Base-by-base conservation (phyloP, 495 filamentous ascomycete species). In the Penicillium chermesinum region DNA sequence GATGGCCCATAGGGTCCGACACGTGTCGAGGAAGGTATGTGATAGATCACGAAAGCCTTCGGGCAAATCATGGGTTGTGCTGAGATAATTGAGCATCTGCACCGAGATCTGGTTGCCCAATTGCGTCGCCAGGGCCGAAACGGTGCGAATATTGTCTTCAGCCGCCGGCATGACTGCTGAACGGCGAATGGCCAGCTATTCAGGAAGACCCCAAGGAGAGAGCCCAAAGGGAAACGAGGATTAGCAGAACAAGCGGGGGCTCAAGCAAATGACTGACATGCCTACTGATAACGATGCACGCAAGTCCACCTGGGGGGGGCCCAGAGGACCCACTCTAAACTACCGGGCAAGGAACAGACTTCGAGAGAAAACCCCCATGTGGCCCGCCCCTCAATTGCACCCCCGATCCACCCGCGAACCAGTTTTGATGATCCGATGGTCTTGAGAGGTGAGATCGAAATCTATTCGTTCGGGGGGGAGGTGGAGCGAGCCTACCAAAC, bases 31-130 rank as follows among this genome's bases (percentile, higher is more conserved):
- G 46, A 78, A 80, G 35, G 73, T 70, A 25, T 67, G 64, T 1
- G 75, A 72, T 4, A 80, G 60, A n/a, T 69, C 59, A 38, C 71
- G 65, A 54, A 78, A 75, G 17, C 72, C 70, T 41, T 66, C 50
- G 0, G 69, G 66, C 21, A 66, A 65, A 16, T 66, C 55, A 37
- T 74, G 67, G 25, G 64, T 64, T 5, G 73, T 70, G 36, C 68
- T 76, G 16, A 80, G 66, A 49, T 77, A 79, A 49, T 80, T 75
- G 34, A 80, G 70, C 67, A 78, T 75, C 49, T 71, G 77, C 15
- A 80, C 70, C 1, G 77, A 70, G 49, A 77, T 74, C 44, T 66
- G 67, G 52, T 80, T 76, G 38, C 74, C 74, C 3, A 61, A 39
- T 49, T 61, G 58, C 1, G 58, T 61, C 38, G 58, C 58, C 18